Evolutionary conservation across 352 stramenopile genomes (phyloP).

Genomic region (Stephanocyclus meneghinianus): DNA sequence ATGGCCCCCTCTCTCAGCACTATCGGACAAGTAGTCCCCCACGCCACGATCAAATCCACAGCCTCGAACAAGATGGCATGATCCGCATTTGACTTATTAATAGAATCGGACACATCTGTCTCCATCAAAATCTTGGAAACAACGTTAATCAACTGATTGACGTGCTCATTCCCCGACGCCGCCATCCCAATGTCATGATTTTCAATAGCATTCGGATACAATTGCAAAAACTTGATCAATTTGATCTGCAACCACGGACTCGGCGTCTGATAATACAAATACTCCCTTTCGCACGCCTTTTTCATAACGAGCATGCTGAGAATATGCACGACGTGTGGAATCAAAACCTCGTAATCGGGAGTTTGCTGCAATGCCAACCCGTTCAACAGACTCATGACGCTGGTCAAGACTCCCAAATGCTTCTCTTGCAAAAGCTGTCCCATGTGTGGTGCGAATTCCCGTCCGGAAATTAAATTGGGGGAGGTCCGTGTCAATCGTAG

Average conservation of each 20-base stretch:
- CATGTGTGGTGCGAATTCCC: constrained; percentile 79
- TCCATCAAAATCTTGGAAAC: constrained; percentile 90
- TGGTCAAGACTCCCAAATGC: constrained; percentile 93
- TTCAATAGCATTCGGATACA: constrained; percentile 85
- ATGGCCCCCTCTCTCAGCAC: constrained; percentile 90
- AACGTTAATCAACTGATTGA: constrained; percentile 87
- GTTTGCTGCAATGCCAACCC: constrained; percentile 87
- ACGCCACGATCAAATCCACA: constrained; percentile 94
- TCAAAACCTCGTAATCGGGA: constrained; percentile 88
- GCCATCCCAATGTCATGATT: constrained; percentile 47
- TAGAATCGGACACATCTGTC: constrained; percentile 86
- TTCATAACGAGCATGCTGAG: constrained; percentile 91
- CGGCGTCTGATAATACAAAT: constrained; percentile 96
- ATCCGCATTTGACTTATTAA: constrained; percentile 96
- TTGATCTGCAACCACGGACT: constrained; percentile 94
- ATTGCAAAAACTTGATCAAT: constrained; percentile 90
- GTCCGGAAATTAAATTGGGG: constrained; percentile 88
- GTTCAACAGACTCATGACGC: constrained; percentile 89
- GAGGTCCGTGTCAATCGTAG: constrained; percentile 90
- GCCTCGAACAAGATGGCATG: constrained; percentile 96
- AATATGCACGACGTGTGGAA: constrained; percentile 91
- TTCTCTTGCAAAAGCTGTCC: constrained; percentile 88
- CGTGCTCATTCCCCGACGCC: constrained; percentile 52
- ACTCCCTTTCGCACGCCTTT: constrained; percentile 90
- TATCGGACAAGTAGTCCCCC: constrained; percentile 86